Base-by-base conservation (phyloP, 2,329 filamentous ascomycete genomes). In the Clonostachys chloroleuca region DNA sequence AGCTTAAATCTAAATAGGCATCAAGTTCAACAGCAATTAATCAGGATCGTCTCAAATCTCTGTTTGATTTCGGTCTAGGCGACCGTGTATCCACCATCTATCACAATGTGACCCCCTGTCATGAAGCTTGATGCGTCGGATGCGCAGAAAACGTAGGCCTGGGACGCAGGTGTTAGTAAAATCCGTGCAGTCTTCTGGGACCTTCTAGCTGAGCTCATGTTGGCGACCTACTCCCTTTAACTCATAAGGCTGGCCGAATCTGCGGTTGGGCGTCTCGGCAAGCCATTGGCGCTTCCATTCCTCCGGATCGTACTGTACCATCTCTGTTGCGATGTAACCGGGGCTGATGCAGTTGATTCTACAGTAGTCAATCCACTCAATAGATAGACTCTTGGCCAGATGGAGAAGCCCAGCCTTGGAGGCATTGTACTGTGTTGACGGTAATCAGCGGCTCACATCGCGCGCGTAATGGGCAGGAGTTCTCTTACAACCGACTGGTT, bases 311-410 rank as follows among this genome's bases (percentile, higher is more conserved):
- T 30, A 30, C 24, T 74, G 75, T 0, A 75, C 74, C 67, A 81
- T 77, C 53, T 42, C 40, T 17, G 40, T 44, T 24, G 16, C 6
- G 6, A 37, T 36, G n/a, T 45, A 45, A 4, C 40, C 43, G 3
- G 43, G 43, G 6, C 34, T 37, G 6, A 45, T 36, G 43, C 43
- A 45, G 24, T 45, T 45, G 43, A 45, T 36, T 6, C 43, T 18
- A 6, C 34, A 34, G 33, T 40, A 45, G 43, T 45, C 35, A 1
- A 83, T 83, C 87, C 86, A 91, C 62, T 91, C 87, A 0, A 82
- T 84, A 1, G 86, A 87, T 12, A 91, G 65, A 52, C 75, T 80
- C 44, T 80, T 83, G 54, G 90, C 62, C 44, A 80, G 76, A 33
- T 86, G 56, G 2, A 91, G 13, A 12, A 41, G 62, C 0, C 78